Base-by-base conservation (phyloP, 441 rosid species). In the Kokia cookei region DNA sequence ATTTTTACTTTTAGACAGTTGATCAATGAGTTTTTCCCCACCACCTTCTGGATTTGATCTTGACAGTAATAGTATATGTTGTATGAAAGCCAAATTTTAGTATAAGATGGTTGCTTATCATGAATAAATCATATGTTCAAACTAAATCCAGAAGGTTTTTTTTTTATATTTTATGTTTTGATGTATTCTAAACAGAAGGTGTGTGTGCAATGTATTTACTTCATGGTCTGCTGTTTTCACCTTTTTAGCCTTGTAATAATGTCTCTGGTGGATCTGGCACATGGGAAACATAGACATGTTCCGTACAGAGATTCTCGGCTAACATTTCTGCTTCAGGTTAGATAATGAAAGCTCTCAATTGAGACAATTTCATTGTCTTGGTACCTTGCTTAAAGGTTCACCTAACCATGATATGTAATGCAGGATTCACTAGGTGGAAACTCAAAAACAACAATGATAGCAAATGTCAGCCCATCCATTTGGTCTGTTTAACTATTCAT, bases 351-450 rank as follows among this genome's bases (percentile, higher is more conserved):
- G 71, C 70, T 68, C 75, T 82, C 66, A 59, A 17, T 57, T 50
- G 64, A 73, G 19, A 61, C 53, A 65, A 27, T 43, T 55, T 65
- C 60, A 7, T 71, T 48, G 9, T 42, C 68, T 61, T 57, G 74
- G 54, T 2, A 68, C 64, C 51, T 75, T 63, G 40, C 68, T 82
- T 82, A 42, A 77, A 42, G 65, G 60, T 73, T 62, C 50, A 59
- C 43, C 24, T 57, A 43, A 32, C 54, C 26, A 3, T 77, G 32
- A 50, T 66, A 63, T 77, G 76, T 73, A 72, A 65, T 82, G 76
- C 96, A 94, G 99, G 99, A 94, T 84, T 94, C 98, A 75, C 79
- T 94, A 2, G 99, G 99, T 73, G 99, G 99, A 77, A 94, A 94
- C 78, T 94, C 99, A 7, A 94, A 94, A 83, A 94, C 99, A 75